Evolutionary conservation across 1,284 basidiomycete species (phyloP).

Genomic region (Moniliella sp.): DNA sequence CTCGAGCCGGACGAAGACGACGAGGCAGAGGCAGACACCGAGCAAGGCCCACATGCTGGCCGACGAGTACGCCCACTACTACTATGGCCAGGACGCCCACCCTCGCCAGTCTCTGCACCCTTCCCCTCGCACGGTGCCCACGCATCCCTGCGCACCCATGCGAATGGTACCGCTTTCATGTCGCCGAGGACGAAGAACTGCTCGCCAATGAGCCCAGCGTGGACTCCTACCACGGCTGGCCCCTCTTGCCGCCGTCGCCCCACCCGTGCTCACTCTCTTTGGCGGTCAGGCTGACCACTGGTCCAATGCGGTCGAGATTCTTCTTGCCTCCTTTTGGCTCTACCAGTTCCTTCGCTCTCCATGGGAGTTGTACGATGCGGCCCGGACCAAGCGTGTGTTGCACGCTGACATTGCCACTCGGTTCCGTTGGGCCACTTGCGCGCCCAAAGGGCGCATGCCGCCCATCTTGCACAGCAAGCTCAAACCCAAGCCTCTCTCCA

Average conservation of each 20-base stretch:
- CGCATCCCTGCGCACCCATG: too few species aligned
- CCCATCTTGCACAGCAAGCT: conserved; percentile 15
- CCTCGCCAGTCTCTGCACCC: too few species aligned
- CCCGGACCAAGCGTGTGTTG: conserved; percentile 17
- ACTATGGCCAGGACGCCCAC: too few species aligned
- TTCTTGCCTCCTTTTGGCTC: conserved; percentile 33
- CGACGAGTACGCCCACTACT: too few species aligned
- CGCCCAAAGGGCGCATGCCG: too few species aligned
- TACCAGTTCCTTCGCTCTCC: conserved; percentile 22
- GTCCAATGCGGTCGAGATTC: conserved; percentile 34
- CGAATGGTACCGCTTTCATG: too few species aligned
- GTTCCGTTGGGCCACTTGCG: too few species aligned
- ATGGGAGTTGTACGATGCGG: conserved; percentile 28
- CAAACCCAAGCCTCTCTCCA: conserved; percentile 8
- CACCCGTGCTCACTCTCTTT: conserved; percentile 15
- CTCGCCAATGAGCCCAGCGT: neutral
- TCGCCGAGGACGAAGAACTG: too few species aligned
- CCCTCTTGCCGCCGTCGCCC: conserved; percentile 16
- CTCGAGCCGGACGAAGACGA: too few species aligned
- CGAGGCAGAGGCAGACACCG: too few species aligned
- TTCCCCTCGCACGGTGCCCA: too few species aligned
- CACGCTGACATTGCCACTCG: conserved; percentile 3
- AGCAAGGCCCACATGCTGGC: too few species aligned
- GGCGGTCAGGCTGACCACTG: conserved; percentile 33
- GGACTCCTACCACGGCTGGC: conserved; percentile 17